phyloP scores from a whole-genome alignment of 345 rosid genomes.

The Gynandropsis gynandra region DNA sequence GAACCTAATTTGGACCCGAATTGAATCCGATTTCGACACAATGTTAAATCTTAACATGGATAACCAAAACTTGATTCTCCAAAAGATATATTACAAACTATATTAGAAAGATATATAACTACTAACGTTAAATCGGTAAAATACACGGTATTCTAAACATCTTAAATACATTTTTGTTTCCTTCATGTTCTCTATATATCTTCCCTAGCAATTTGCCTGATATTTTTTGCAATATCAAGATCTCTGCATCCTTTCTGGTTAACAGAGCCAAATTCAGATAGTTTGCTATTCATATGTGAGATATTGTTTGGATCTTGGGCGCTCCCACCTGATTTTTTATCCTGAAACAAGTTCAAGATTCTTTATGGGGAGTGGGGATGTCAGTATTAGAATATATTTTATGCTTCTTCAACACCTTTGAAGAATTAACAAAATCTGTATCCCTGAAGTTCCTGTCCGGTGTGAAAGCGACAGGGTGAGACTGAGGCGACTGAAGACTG shows the following conservation, averaged over 20 bases:
- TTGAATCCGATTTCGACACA: no score
- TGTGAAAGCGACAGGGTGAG: no score
- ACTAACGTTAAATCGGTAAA: no score
- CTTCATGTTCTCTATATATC: conserved; percentile 25
- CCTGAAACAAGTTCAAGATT: conserved; percentile 73
- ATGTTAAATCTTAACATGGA: no score
- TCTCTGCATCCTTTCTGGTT: conserved; percentile 22
- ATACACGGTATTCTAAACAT: no score
- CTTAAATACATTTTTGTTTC: conserved; percentile 25
- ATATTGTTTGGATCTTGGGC: conserved; percentile 17
- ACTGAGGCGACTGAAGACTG: no score
- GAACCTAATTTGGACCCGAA: no score
- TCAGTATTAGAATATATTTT: conserved; percentile 32
- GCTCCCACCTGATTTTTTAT: conserved; percentile 37
- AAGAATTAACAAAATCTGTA: conserved; percentile 30
- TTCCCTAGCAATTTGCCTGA: conserved; percentile 27
- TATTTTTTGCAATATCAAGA: conserved; percentile 20
- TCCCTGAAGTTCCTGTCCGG: no score
- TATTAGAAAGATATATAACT: no score
- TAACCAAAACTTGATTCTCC: no score
- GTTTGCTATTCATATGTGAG: conserved; percentile 24
- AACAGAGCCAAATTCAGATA: conserved; percentile 30
- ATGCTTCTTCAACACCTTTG: conserved; percentile 33
- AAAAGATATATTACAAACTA: no score
- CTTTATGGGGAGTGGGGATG: conserved; percentile 69